A percentile compares a stretch with the other conserved stretches of the same genome.
phyloP scores from a whole-genome alignment of 768 basidiomycete genomes.

The Rhodocollybia butyracea region DNA sequence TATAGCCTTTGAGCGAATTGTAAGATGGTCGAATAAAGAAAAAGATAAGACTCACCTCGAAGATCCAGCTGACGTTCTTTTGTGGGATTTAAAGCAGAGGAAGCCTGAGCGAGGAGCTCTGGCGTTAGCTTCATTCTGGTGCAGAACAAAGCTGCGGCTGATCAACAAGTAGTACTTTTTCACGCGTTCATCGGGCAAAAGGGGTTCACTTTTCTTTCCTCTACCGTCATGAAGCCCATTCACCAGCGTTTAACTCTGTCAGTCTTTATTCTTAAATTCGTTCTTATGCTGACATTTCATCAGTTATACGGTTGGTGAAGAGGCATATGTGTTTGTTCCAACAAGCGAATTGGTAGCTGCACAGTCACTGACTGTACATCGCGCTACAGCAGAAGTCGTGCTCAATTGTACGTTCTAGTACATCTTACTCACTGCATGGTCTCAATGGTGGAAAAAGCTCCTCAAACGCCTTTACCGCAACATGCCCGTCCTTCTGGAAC shows the following conservation, averaged over 20 bases:
- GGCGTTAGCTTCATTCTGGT: constrained; percentile 85
- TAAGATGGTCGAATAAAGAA: constrained; percentile 16
- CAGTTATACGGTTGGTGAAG: constrained; percentile 68
- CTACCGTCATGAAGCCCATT: constrained; percentile 56
- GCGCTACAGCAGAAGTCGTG: constrained; percentile 71
- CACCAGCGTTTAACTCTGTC: constrained; percentile 76
- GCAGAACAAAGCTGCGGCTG: neutral
- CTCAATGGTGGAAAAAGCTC: constrained; percentile 34
- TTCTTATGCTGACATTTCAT: constrained; percentile 12
- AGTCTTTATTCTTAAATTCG: constrained; percentile 17
- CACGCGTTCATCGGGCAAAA: constrained; percentile 7
- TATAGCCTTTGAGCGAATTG: constrained; percentile 60
- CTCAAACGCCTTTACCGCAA: constrained; percentile 49
- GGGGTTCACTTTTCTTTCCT: constrained; percentile 19
- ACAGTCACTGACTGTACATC: constrained; percentile 67
- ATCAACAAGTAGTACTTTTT: constrained; percentile 5
- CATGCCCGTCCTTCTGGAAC: constrained; percentile 58
- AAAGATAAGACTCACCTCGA: constrained; percentile 52
- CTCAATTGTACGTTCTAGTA: constrained; percentile 52
- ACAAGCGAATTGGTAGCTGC: constrained; percentile 53
- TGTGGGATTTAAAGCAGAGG: constrained; percentile 74
- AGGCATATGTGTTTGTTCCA: constrained; percentile 78
- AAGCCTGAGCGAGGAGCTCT: constrained; percentile 82
- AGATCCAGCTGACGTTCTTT: constrained; percentile 92
- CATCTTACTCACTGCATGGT: constrained; percentile 4